Conservation (phyloP, 441 rosid species). For the Biscutella laevigata region DNA sequence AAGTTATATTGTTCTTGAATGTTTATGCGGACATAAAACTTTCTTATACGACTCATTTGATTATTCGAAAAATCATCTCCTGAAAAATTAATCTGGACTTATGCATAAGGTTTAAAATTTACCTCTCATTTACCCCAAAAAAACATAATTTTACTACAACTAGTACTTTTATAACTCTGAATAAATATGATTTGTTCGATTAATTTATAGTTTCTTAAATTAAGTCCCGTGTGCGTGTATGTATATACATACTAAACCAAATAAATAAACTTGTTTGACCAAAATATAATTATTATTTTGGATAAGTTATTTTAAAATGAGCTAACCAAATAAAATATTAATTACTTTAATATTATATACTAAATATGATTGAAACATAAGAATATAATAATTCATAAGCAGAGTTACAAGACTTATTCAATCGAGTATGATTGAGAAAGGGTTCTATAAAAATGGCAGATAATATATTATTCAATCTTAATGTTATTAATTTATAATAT, state of each 20-base stretch:
- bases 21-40: no score
- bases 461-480: not conserved
- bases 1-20: no score
- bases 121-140: no score
- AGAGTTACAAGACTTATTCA: not conserved
- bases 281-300: not conserved
- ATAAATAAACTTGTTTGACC: conserved; percentile 3
- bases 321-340: not conserved
- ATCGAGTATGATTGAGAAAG: not conserved
- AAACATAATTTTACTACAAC: not conserved
- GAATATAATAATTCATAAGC: not conserved
- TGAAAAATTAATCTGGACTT: no score
- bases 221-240: not conserved
- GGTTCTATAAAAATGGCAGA: not conserved
- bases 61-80: no score
- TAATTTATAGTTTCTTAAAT: not conserved
- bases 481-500: not conserved
- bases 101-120: no score
- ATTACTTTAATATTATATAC: not conserved
- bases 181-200: not conserved
- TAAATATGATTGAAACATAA: not conserved
- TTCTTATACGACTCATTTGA: no score
- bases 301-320: not conserved
- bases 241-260: not conserved
- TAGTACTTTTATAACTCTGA: not conserved